Percentiles rank a stretch among this genome's conserved stretches.
phyloP scores from a whole-genome alignment of 805 yeast species.

The Kockiozyma suomiensis region DNA sequence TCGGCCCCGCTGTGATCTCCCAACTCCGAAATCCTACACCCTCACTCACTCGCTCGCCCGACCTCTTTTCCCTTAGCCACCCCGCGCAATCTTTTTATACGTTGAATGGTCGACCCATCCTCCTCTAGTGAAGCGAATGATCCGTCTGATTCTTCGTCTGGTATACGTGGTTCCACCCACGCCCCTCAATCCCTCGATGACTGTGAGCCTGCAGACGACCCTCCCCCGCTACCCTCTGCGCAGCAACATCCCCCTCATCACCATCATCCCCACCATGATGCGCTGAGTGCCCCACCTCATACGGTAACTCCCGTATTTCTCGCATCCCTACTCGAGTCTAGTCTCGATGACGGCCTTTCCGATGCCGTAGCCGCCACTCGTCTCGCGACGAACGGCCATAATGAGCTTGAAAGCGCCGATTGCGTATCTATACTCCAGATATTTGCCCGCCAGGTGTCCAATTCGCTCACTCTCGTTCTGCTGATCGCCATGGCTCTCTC shows the following conservation, averaged over 20 bases:
- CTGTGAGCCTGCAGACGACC: constrained; percentile 25
- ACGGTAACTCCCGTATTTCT: constrained; percentile 15
- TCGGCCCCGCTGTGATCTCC: background rate
- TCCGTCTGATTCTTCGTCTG: constrained; percentile 31
- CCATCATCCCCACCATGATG: constrained; percentile 16
- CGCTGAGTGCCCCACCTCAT: constrained; percentile 27
- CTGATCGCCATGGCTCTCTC: constrained; percentile 51
- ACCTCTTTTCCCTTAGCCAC: background rate
- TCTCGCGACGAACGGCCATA: constrained; percentile 55
- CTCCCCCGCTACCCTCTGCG: constrained; percentile 24
- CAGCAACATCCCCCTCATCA: background rate
- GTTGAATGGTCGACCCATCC: constrained; percentile 29
- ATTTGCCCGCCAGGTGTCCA: constrained; percentile 67
- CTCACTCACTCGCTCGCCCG: background rate
- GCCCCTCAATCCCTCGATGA: constrained; percentile 6
- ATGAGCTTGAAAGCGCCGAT: constrained; percentile 62
- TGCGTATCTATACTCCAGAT: constrained; percentile 58
- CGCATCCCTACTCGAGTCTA: constrained; percentile 21
- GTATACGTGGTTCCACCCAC: constrained; percentile 30
- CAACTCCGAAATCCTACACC: background rate
- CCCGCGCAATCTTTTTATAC: background rate
- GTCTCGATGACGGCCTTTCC: constrained; percentile 52
- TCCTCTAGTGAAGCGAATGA: constrained; percentile 32
- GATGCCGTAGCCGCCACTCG: constrained; percentile 42
- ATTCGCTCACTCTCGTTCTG: constrained; percentile 70